Evolutionary conservation across 257 asterid species (phyloP), one percentile per base, ranked within the genome.

Genomic region (Lithospermum erythrorhizon): DNA sequence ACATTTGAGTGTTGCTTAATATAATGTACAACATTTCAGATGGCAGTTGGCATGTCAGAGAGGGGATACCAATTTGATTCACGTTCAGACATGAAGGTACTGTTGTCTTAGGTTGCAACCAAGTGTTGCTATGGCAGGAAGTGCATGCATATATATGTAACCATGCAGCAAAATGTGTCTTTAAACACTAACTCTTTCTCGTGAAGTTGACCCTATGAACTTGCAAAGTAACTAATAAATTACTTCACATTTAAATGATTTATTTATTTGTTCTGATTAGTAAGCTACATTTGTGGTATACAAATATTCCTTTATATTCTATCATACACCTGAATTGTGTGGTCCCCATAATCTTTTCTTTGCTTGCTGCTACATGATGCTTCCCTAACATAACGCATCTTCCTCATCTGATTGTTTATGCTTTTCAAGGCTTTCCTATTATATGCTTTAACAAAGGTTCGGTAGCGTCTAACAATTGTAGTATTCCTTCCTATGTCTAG

Each of bases 11-110:
- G 49, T 13, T 41, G 49, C 49, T 1, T 11, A 13, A 41, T 74
- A 37, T 58, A 49, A 65, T 64, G 45, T 67, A 58, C 54, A 57
- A 61, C 74, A 58, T 65, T 80, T 47, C 85, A 93, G 99, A 93
- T 93, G 99, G 95, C 95, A 58, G 99, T 72, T 20, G 95, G 91
- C 64, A 89, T 93, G 84, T 86, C 97, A 53, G 97, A 84, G n/a
- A 76, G 95, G 51, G 72, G 79, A 24, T 72, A 82, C 76, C 93
- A 82, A 57, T 79, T 91, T 41, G 94, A 78, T 81, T 74, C 81
- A 22, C 83, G 96, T 54, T 81, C 93, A 64, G 98, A 86, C 72
- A 69, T 83, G 74, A 86, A 86, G 97, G 98, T 84, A 69, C 21
- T n/a, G 24, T 41, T 56, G 51, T 53, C 51, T 29, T 58, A 23